Evolutionary conservation across 768 basidiomycete genomes (phyloP).

Genomic region (Boletus pseudopeckii): DNA sequence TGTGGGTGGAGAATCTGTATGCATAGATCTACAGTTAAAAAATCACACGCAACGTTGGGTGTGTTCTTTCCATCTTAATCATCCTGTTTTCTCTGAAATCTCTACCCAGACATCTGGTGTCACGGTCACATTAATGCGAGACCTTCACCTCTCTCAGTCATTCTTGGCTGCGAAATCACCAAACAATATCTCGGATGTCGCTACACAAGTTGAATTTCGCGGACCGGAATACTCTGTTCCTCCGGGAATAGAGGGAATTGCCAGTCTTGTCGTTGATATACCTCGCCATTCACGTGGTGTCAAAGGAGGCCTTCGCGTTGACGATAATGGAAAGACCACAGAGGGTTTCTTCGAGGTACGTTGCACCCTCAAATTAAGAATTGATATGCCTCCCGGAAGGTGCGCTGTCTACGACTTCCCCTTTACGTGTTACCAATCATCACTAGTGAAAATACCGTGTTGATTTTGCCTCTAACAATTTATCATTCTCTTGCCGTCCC

Average conservation of each 20-base stretch:
- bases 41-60: slow-evolving; percentile 84
- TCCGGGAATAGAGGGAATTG: slow-evolving; percentile 74
- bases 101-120: slow-evolving; percentile 61
- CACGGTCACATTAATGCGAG: slow-evolving; percentile 56
- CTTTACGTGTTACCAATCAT: slow-evolving; percentile 8
- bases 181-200: slow-evolving; percentile 57
- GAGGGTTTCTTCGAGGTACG: slow-evolving; percentile 67
- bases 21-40: slow-evolving; percentile 74
- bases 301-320: slow-evolving; percentile 57
- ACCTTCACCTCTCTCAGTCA: slow-evolving; percentile 51
- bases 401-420: slow-evolving; percentile 31
- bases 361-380: slow-evolving; percentile 57
- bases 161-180: slow-evolving; percentile 24
- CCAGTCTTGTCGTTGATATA: slow-evolving; percentile 77
- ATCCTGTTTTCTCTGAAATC: slow-evolving; percentile 1
- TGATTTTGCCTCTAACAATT: slow-evolving; percentile 62
- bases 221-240: slow-evolving; percentile 72
- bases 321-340: slow-evolving; percentile 41
- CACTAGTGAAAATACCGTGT: slow-evolving; percentile 63
- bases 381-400: slow-evolving; percentile 69
- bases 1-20: slow-evolving; percentile 66
- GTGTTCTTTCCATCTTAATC: slow-evolving; percentile 6
- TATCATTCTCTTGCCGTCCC: slow-evolving; percentile 63
- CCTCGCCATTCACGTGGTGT: slow-evolving; percentile 63
- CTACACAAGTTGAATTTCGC: slow-evolving; percentile 66